Percentiles rank a stretch among this genome's conserved stretches.
phyloP scores from a whole-genome alignment of 768 basidiomycete species.

The Polyporus arcularius region DNA sequence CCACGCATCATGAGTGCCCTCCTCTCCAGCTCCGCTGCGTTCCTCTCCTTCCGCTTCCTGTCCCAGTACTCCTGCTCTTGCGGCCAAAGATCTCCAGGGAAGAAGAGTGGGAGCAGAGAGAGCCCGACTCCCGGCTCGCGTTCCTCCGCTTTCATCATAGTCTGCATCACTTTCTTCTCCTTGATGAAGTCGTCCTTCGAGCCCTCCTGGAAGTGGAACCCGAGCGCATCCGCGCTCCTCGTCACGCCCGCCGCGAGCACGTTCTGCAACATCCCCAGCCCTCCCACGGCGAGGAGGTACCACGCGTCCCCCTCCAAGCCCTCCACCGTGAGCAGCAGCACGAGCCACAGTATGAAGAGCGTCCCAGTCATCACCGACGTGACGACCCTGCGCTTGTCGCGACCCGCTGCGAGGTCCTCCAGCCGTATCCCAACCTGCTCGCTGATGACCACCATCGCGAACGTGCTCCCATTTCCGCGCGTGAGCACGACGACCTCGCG shows the following conservation, averaged over 20 bases:
- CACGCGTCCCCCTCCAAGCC: conserved; percentile 24
- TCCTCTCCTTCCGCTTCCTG: neutral
- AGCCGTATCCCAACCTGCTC: conserved; percentile 28
- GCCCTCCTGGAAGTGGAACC: conserved; percentile 23
- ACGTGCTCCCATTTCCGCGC: conserved; percentile 31
- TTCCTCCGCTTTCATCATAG: conserved; percentile 17
- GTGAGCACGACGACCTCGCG: conserved; percentile 31
- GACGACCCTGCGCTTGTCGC: conserved; percentile 13
- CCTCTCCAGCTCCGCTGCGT: neutral
- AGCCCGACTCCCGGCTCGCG: conserved; percentile 17
- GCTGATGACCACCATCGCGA: conserved; percentile 33
- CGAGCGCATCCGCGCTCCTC: conserved; percentile 23
- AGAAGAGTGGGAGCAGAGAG: conserved; percentile 21
- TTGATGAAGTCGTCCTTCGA: conserved; percentile 3
- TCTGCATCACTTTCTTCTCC: conserved; percentile 22
- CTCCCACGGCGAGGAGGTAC: conserved; percentile 26
- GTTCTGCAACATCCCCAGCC: conserved; percentile 31
- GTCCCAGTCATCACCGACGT: conserved; percentile 14
- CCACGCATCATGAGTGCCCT: neutral
- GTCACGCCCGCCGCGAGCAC: conserved; percentile 25
- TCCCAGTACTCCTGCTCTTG: conserved; percentile 19
- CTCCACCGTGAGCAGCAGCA: conserved; percentile 27
- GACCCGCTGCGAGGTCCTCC: conserved; percentile 32
- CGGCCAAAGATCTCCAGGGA: conserved; percentile 20
- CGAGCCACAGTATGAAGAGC: conserved; percentile 26